A percentile compares a stretch with the other conserved stretches of the same genome.
phyloP scores from a whole-genome alignment of 805 yeast species.

The Teunomyces panamensis region DNA sequence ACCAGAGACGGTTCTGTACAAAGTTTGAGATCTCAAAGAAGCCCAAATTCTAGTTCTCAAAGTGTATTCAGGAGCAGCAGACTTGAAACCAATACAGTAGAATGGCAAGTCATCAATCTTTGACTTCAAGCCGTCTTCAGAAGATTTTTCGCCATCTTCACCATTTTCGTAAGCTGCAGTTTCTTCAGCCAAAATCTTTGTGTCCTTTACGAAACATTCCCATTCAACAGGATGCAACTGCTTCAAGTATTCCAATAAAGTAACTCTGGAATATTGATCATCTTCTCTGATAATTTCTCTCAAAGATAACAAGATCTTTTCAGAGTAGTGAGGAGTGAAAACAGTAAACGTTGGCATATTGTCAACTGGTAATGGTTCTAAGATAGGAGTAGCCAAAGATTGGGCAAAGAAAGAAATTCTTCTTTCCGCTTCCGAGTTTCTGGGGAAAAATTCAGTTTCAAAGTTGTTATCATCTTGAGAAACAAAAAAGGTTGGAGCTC shows the following conservation, averaged over 20 bases:
- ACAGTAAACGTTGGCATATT: constrained; percentile 99
- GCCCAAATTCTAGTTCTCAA: constrained; percentile 98
- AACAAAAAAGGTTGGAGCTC: constrained; percentile 98
- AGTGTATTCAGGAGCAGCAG: constrained; percentile 96
- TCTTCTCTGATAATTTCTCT: constrained; percentile 97
- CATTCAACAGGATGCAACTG: constrained; percentile 96
- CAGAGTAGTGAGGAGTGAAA: constrained; percentile 92
- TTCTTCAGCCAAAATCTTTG: constrained; percentile 92
- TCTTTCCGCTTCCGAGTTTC: constrained; percentile 97
- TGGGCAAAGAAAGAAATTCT: constrained; percentile 99
- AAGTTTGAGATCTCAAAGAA: constrained; percentile 91
- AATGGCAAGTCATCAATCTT: constrained; percentile 91
- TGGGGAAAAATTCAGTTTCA: constrained; percentile 96
- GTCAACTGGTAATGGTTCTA: constrained; percentile 98
- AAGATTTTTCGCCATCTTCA: constrained; percentile 37
- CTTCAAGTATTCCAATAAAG: constrained; percentile 88
- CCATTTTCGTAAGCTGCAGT: constrained; percentile 75
- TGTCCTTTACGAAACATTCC: constrained; percentile 96
- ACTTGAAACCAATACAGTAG: constrained; percentile 94
- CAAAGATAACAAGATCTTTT: constrained; percentile 87
- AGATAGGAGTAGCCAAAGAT: constrained; percentile 96
- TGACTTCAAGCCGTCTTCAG: constrained; percentile 66
- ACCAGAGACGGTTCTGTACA: constrained; percentile 96
- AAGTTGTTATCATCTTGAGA: constrained; percentile 95
- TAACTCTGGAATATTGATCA: constrained; percentile 93